phyloP scores from a whole-genome alignment of 1,284 basidiomycete genomes.

The Athelia psychrophila region DNA sequence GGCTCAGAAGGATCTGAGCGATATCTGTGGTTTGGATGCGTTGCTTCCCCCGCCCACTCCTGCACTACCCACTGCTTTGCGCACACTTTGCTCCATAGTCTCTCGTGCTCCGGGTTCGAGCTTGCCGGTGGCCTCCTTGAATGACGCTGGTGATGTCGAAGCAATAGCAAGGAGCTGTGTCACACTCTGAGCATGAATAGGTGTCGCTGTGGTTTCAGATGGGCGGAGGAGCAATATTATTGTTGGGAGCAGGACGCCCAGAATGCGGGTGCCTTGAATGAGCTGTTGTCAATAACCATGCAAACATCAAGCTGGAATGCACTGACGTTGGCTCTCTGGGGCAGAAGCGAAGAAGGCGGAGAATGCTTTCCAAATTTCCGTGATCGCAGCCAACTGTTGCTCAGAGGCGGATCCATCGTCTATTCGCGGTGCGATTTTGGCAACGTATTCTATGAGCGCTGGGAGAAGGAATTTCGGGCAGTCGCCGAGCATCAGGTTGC shows the following conservation, averaged over 20 bases:
- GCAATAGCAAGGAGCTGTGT: conserved; percentile 78
- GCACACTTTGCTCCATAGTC: conserved; percentile 74
- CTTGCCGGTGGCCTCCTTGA: conserved; percentile 83
- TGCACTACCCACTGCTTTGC: conserved; percentile 65
- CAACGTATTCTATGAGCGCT: conserved; percentile 76
- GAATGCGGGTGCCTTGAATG: conserved; percentile 57
- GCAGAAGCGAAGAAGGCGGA: conserved; percentile 60
- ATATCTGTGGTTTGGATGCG: conserved; percentile 72
- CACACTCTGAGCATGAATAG: conserved; percentile 64
- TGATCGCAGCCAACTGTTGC: conserved; percentile 55
- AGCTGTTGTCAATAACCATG: conserved; percentile 5
- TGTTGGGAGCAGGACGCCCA: conserved; percentile 80
- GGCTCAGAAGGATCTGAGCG: conserved; percentile 66
- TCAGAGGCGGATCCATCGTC: conserved; percentile 56
- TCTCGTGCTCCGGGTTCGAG: conserved; percentile 62
- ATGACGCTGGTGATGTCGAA: conserved; percentile 68
- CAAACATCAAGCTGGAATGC: not conserved
- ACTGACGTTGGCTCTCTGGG: conserved; percentile 64
- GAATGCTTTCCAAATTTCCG: conserved; percentile 84
- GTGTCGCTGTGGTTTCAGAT: conserved; percentile 38
- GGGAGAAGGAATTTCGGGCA: conserved; percentile 77
- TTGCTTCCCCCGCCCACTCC: conserved; percentile 29
- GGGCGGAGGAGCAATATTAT: conserved; percentile 74
- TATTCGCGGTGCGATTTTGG: conserved; percentile 58
- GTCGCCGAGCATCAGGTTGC: conserved; percentile 66